Evolutionary conservation across 805 yeast species (phyloP).

Genomic region (Starmerella vitae): DNA sequence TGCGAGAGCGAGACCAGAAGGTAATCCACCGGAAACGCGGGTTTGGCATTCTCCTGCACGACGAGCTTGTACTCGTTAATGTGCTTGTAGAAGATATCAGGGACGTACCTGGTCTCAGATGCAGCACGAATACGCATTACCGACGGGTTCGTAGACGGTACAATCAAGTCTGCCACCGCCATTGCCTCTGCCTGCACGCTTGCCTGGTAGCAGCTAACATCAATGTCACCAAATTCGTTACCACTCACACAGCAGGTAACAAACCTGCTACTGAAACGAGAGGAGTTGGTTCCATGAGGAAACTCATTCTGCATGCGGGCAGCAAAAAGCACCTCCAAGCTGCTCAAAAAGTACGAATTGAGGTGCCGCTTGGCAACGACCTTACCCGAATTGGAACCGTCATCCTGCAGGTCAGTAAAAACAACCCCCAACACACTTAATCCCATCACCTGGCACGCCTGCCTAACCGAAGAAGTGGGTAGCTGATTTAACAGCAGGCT

Average conservation of each 20-base stretch:
- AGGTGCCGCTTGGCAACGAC: conserved; percentile 88
- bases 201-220: conserved; percentile 80
- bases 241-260: conserved; percentile 91
- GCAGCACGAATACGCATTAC: conserved; percentile 68
- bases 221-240: conserved; percentile 77
- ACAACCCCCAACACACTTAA: conserved; percentile 64
- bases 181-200: conserved; percentile 77
- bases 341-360: conserved; percentile 76
- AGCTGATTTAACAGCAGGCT: conserved; percentile 53
- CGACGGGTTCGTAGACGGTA: conserved; percentile 83
- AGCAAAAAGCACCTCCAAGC: conserved; percentile 76
- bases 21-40: conserved; percentile 88
- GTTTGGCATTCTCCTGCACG: conserved; percentile 79
- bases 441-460: conserved; percentile 40
- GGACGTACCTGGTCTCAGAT: conserved; percentile 69
- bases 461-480: conserved; percentile 32
- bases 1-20: conserved; percentile 76
- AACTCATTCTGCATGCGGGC: conserved; percentile 57
- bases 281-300: conserved; percentile 35
- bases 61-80: conserved; percentile 78
- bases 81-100: conserved; percentile 77
- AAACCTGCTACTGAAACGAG: conserved; percentile 70
- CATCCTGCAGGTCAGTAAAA: conserved; percentile 79
- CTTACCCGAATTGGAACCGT: conserved; percentile 75
- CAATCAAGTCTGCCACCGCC: conserved; percentile 70